A percentile compares a stretch with the other conserved stretches of the same genome.
Conservation (phyloP, 2,329 filamentous ascomycete genomes). For the Aspergillus hiratsukae region DNA sequence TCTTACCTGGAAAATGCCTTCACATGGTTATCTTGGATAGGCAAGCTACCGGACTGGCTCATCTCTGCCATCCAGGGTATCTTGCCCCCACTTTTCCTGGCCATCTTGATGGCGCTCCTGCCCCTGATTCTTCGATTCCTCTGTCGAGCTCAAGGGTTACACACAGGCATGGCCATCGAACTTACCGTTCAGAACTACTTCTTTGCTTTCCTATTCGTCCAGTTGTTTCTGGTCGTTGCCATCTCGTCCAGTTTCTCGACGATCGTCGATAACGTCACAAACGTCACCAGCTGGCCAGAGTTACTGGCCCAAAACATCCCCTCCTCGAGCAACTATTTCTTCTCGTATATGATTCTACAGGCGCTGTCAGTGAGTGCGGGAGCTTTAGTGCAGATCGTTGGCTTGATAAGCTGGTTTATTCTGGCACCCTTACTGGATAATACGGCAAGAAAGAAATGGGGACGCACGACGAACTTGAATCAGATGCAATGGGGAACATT, state of each 20-base stretch:
- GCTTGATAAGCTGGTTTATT: slow-evolving; percentile 75
- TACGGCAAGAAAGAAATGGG: slow-evolving; percentile 79
- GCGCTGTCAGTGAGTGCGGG: slow-evolving; percentile 86
- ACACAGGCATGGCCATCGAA: slow-evolving; percentile 73
- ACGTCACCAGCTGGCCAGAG: slow-evolving; percentile 65
- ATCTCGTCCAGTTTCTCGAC: slow-evolving; percentile 71
- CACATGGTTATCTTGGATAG: slow-evolving; percentile 67
- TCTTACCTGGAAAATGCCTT: slow-evolving; percentile 62
- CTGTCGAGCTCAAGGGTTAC: slow-evolving; percentile 69
- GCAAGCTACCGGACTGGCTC: slow-evolving; percentile 55
- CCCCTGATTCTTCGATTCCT: slow-evolving; percentile 74
- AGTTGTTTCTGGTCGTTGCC: slow-evolving; percentile 89
- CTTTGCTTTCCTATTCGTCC: slow-evolving; percentile 90
- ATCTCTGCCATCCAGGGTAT: slow-evolving; percentile 77
- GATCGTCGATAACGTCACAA: slow-evolving; percentile 59
- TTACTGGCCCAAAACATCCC: slow-evolving; percentile 76
- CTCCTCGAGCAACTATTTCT: slow-evolving; percentile 91
- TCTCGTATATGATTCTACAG: slow-evolving; percentile 96
- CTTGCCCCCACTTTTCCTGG: slow-evolving; percentile 71
- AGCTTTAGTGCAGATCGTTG: slow-evolving; percentile 77
- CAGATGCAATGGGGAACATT: slow-evolving; percentile 85
- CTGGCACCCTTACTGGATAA: slow-evolving; percentile 76
- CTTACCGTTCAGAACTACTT: slow-evolving; percentile 89
- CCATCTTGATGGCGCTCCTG: slow-evolving; percentile 72
- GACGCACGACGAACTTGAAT: slow-evolving; percentile 71